These are phyloP conservation scores for Fusarium lyarnte DNA, from an alignment of 2,329 filamentous ascomycete genomes.

Conservation along the genomic window DNA sequence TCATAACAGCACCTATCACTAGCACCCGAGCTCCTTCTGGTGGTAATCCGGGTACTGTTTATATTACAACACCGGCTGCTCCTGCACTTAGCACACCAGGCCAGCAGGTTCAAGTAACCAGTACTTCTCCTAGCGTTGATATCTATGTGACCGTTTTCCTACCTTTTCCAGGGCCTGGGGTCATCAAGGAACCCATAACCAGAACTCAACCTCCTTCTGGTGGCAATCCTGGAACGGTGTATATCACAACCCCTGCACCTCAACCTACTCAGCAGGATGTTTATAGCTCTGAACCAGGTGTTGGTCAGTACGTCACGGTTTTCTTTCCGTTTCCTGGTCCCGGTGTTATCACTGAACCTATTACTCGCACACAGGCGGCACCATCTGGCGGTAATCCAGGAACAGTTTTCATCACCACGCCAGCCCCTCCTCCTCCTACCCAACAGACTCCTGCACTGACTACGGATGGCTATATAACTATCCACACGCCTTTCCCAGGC, in stretches of 20 bases:
- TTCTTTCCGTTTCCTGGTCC: conserved; percentile 9
- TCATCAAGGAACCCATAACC: conserved; percentile 5
- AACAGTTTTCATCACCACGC: conserved; percentile 23
- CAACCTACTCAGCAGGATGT: neutral
- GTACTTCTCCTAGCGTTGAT: neutral
- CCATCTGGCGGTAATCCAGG: conserved; percentile 6
- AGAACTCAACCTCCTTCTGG: conserved; percentile 1
- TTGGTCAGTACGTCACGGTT: neutral
- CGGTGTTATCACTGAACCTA: conserved; percentile 14
- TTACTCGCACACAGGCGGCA: conserved; percentile 8
- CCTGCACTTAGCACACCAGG: neutral
- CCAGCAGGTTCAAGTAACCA: neutral
- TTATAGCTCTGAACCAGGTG: too few relatives aligned
- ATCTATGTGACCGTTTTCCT: conserved; percentile 6
- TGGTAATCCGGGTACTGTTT: neutral
- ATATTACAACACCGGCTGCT: neutral
- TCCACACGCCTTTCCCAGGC: conserved; percentile 20
- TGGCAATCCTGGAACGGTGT: conserved; percentile 9
- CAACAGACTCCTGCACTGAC: neutral
- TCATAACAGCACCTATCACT: neutral
- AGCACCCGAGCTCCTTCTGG: neutral
- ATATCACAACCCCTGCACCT: conserved; percentile 7
- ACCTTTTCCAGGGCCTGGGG: conserved; percentile 7
- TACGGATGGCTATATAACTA: conserved; percentile 13
- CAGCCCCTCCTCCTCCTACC: neutral